Evolutionary conservation across 2,329 filamentous ascomycete genomes (phyloP).

Genomic region (Aspergillus spinulosporus): DNA sequence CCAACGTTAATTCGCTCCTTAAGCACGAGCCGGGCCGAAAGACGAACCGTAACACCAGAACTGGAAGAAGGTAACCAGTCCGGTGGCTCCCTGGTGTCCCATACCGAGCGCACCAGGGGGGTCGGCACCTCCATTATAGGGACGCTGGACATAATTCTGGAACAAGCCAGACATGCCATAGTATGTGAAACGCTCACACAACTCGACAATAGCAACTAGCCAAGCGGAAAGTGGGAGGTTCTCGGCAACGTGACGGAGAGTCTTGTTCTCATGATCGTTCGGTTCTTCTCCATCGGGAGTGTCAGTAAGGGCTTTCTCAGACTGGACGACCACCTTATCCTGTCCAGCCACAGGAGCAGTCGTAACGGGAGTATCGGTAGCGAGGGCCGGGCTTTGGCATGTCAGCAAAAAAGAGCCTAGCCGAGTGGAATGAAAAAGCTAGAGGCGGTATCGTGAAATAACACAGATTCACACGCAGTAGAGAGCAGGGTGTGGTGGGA

Average conservation of each 20-base stretch:
- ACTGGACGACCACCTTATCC: constrained; percentile 23
- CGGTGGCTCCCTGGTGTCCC: constrained; percentile 50
- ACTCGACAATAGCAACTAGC: constrained; percentile 58
- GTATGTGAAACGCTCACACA: constrained; percentile 61
- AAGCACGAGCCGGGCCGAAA: neutral
- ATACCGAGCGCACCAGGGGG: constrained; percentile 42
- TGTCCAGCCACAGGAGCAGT: constrained; percentile 29
- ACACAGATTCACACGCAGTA: neutral
- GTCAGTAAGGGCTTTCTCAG: constrained; percentile 32
- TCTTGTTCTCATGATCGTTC: constrained; percentile 52
- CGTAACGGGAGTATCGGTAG: constrained; percentile 20
- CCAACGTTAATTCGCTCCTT: constrained; percentile 7
- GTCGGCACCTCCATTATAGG: constrained; percentile 40
- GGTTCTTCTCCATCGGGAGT: constrained; percentile 55
- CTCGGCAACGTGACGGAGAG: constrained; percentile 56
- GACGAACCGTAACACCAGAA: constrained; percentile 55
- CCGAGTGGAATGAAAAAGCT: neutral
- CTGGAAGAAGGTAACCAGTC: constrained; percentile 54
- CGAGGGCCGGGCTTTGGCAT: constrained; percentile 18
- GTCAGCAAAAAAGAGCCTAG: neutral
- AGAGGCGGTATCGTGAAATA: neutral
- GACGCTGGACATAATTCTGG: constrained; percentile 56
- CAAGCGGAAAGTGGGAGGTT: constrained; percentile 57
- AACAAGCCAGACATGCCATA: constrained; percentile 57
- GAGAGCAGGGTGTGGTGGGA: neutral